Base-by-base conservation (phyloP, 495 filamentous ascomycete species). In the Schizothecium vesticola region DNA sequence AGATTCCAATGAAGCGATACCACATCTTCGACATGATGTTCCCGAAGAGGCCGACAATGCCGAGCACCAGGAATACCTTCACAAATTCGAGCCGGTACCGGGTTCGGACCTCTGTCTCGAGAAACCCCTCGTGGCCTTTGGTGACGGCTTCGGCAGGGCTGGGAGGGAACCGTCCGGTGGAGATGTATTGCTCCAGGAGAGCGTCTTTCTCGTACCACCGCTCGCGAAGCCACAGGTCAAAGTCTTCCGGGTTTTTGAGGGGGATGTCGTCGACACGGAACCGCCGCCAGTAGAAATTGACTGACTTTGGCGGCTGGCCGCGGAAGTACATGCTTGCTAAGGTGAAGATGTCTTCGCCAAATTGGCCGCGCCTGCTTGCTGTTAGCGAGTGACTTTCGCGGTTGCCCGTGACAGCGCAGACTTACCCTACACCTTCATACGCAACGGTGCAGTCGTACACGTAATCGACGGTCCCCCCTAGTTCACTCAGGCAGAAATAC, bases 391-490 rank as follows among this genome's bases (percentile, higher is more conserved):
- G 28, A 31, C 16, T 21, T 43, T 19, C 0, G 11, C 10, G 19
- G 29, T 12, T 29, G 11, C 23, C 12, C 21, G 19, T 7, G 24
- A 19, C 29, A 24, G 23, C 4, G 9, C 23, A 5, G 60, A 86
- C 88, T 81, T 79, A 91, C 87, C 87, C 86, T 29, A 95, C 83
- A 24, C 92, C 92, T 77, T 92, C 92, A 76, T 95, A 95, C 9
- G 90, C 90, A 22, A 95, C 84, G 0, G 92, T 95, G 75, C 92
- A 94, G 75, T 95, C 92, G 75, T 95, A 95, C 23, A 94, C 84
- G 73, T 89, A 94, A 11, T 92, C 89, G 8, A 93, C 86, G 0
- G 89, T 92, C 7, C 82, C 83, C 69, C 81, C 83, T 57, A 94
- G 79, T 76, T 94, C 89, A 65, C 86, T 86, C 59, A 95, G 81